Conservation (phyloP, 257 asterid species). For the Echium plantagineum region DNA sequence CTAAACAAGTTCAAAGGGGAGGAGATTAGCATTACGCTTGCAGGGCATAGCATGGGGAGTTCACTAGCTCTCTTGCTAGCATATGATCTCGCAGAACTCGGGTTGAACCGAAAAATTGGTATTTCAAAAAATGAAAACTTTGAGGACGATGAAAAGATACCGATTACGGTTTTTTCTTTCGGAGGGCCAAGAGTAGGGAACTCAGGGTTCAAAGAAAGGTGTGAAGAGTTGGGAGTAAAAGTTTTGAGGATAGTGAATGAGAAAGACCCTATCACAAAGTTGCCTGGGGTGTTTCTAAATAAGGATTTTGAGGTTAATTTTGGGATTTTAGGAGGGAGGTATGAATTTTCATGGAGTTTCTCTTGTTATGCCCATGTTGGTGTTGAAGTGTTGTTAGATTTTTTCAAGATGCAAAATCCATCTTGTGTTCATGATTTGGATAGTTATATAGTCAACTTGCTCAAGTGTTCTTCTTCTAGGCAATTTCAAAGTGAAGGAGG, state of each 20-base stretch:
- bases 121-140: background rate
- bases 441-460: slow-evolving; percentile 40
- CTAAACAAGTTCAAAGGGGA: slow-evolving; percentile 21
- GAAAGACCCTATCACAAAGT: slow-evolving; percentile 55
- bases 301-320: slow-evolving; percentile 41
- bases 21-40: slow-evolving; percentile 43
- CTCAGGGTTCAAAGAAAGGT: slow-evolving; percentile 45
- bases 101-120: slow-evolving; percentile 21
- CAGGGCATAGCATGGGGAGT: slow-evolving; percentile 78
- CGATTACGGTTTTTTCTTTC: slow-evolving; percentile 51
- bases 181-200: slow-evolving; percentile 77
- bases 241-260: slow-evolving; percentile 48
- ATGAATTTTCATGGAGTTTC: slow-evolving; percentile 38
- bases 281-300: slow-evolving; percentile 56
- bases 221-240: slow-evolving; percentile 52
- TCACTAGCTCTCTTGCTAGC: slow-evolving; percentile 42
- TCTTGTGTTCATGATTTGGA: slow-evolving; percentile 58
- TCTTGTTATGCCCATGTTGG: slow-evolving; percentile 58
- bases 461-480: slow-evolving; percentile 20
- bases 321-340: slow-evolving; percentile 29
- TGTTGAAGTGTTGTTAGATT: slow-evolving; percentile 46
- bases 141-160: slow-evolving; percentile 9
- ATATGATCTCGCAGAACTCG: slow-evolving; percentile 50
- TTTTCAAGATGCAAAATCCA: slow-evolving; percentile 49
- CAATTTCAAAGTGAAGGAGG: slow-evolving; percentile 7